Base-by-base conservation (phyloP, 495 filamentous ascomycete species). In the Penicillium canescens region DNA sequence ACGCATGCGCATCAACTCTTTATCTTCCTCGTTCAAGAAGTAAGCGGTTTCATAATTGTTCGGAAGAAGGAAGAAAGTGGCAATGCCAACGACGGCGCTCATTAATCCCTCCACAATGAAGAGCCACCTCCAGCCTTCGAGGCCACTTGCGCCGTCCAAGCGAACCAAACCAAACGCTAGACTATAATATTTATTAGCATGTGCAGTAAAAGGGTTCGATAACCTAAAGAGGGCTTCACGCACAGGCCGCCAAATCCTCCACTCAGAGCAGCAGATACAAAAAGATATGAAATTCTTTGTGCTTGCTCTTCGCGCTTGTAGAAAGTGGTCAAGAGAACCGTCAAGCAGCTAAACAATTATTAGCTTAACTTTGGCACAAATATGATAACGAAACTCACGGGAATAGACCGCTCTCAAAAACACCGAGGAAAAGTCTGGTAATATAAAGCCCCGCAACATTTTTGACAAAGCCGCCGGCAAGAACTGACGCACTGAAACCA, bases 71-170 rank as follows among this genome's bases (percentile, higher is more conserved):
- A 51, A 62, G 39, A 60, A 60, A 6, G 52, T 56, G 7, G 53
- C 52, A n/a, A 60, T 43, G 3, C 52, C 52, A 11, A 60, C 34
- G 12, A 48, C 47, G 13, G 43, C 53, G 16, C 41, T 60, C 52
- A 60, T 52, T 9, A 74, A 39, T 0, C 73, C 74, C 55, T 78
- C 72, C 7, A 78, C 54, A 24, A 78, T 53, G 44, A 75, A 78
- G 33, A 78, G 61, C 72, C 72, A 74, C 31, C 71, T 53, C 71
- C 71, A 76, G 8, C 69, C 72, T 28, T 59, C 48, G 8, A 73
- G 55, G 0, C 66, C 68, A 12, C 58, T 52, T n/a, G 59, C 38
- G 7, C 67, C 65, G 39, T 71, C 62, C 54, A 75, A 62, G 20
- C 65, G 65, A 10, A 62, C 50, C 39, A 74, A 62, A 16, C 60